Evolutionary conservation across 345 rosid genomes (phyloP).

Genomic region (Xanthoceras sorbifolium): DNA sequence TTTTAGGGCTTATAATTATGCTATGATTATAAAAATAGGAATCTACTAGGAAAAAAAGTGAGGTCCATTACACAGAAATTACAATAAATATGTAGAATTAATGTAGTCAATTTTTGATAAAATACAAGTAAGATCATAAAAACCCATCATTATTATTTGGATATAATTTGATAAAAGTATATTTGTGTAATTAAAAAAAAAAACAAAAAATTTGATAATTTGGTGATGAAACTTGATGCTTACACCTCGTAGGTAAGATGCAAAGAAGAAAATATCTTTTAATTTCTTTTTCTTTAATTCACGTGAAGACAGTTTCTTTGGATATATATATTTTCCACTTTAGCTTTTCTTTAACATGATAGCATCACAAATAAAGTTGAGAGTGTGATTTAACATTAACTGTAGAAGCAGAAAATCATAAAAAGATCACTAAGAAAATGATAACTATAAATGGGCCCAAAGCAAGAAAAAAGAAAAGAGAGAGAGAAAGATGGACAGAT

Average conservation of each 20-base stretch:
- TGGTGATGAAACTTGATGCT: neutral
- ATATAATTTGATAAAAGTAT: neutral
- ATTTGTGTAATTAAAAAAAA: too few species aligned
- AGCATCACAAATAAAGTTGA: conserved; percentile 26
- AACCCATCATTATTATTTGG: neutral
- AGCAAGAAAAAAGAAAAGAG: neutral
- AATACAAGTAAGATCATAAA: neutral
- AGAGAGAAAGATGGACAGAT: neutral
- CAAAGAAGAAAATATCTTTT: neutral
- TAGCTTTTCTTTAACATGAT: conserved; percentile 11
- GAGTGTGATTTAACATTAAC: conserved; percentile 26
- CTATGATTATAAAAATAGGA: conserved; percentile 15
- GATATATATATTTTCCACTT: neutral
- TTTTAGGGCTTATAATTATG: conserved; percentile 33
- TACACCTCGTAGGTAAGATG: neutral
- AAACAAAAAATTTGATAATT: neutral
- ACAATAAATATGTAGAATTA: neutral
- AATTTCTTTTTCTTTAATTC: conserved; percentile 19
- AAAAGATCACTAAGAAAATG: neutral
- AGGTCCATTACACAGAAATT: neutral
- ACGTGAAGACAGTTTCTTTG: conserved; percentile 32
- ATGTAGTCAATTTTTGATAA: too few species aligned
- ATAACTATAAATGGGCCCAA: neutral
- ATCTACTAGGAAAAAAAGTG: conserved; percentile 27
- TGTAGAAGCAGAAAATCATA: conserved; percentile 3